Evolutionary conservation across 495 filamentous ascomycete species (phyloP), one percentile per base, ranked within the genome.

Genomic region (Neurospora pannonica): DNA sequence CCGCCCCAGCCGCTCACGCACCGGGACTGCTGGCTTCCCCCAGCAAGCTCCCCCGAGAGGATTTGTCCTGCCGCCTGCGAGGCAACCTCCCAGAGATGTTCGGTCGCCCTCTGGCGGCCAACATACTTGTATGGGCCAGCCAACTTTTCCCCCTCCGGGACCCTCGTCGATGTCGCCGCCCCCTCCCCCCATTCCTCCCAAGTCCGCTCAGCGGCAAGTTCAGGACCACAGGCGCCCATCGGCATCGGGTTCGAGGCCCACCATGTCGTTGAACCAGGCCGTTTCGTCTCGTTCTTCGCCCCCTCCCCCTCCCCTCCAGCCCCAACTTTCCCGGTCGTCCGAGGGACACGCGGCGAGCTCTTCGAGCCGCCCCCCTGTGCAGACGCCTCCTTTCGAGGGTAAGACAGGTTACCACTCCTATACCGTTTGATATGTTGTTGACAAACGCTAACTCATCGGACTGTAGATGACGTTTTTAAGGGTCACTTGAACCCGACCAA

Each of bases 401-500:
- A 31, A 31, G 48, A 31, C 6, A 15, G 24, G 2, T 11, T 1
- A 10, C 5, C 3, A 48, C 2, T 31, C 2, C 11, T 17, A 1
- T 31, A 31, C 2, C 24, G 11, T 17, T 54, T 31, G n/a, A 28
- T 17, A 17, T 60, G 48, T 7, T 28, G 11, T 60, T 62, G 13
- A 31, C 24, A 17, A 8, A 8, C 5, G 6, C 24, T 62, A 28
- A 60, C 4, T 60, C 21, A 24, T 15, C 2, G 24, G 54, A 62
- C 24, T 1, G 4, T 2, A 62, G 54, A 62, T 8, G 48, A 60
- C 24, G 38, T 38, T 7, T 42, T 60, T 15, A 38, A 70, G 38
- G 48, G 70, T 48, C 75, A 74, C 40, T 42, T 79, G 36, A 19
- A 72, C n/a, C 78, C 76, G 5, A 40, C 74, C 72, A 78, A 72